Evolutionary conservation across 78 protist species (phyloP).

Genomic region (Dictyostelium purpureum): DNA sequence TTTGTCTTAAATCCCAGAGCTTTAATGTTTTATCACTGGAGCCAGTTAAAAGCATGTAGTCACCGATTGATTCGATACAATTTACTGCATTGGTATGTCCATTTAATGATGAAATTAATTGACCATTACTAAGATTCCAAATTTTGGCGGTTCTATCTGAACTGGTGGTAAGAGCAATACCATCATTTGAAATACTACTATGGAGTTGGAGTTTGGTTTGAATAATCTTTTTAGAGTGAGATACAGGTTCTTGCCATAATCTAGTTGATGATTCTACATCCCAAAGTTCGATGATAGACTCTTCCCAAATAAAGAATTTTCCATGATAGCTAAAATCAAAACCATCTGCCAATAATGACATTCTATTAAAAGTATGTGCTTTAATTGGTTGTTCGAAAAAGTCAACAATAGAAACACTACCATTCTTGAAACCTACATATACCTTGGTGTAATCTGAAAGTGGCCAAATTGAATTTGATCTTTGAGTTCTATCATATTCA

Average conservation of each 20-base stretch:
- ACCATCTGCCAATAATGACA: slow-evolving; percentile 32
- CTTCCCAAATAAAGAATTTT: slow-evolving; percentile 41
- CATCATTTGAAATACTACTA: background rate
- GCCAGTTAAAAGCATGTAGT: slow-evolving; percentile 54
- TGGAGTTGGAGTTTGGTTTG: background rate
- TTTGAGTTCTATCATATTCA: slow-evolving; percentile 32
- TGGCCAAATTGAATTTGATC: slow-evolving; percentile 56
- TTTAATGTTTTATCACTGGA: slow-evolving; percentile 62
- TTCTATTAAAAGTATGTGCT: background rate
- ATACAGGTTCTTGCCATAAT: background rate
- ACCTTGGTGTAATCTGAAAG: slow-evolving; percentile 53
- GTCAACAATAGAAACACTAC: slow-evolving; percentile 2
- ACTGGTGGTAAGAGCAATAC: slow-evolving; percentile 1
- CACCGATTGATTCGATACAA: slow-evolving; percentile 58
- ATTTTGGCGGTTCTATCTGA: slow-evolving; percentile 43
- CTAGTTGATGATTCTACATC: slow-evolving; percentile 12
- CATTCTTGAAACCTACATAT: slow-evolving; percentile 55
- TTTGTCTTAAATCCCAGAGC: slow-evolving; percentile 80
- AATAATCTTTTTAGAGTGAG: slow-evolving; percentile 54
- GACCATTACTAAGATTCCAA: slow-evolving; percentile 34
- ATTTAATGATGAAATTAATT: background rate
- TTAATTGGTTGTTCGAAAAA: slow-evolving; percentile 6
- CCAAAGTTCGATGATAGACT: slow-evolving; percentile 20
- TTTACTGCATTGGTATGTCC: slow-evolving; percentile 73
- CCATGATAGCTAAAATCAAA: slow-evolving; percentile 49